Evolutionary conservation across 257 asterid genomes (phyloP), one percentile per base, ranked within the genome.

Genomic region (Forsythia suspensa): DNA sequence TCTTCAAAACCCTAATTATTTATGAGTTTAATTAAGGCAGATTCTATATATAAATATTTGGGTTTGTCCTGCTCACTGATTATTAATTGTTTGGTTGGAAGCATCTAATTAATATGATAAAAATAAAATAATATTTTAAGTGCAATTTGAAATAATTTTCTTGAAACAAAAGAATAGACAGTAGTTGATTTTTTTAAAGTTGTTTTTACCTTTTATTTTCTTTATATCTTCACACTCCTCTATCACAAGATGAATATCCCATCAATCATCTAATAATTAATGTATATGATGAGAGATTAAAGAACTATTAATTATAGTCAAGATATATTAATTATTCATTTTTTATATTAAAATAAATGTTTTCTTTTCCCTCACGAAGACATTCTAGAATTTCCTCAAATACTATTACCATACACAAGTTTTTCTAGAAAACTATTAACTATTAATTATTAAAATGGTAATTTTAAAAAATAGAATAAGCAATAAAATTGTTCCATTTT

Each of bases 11-110:
- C 73, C 71, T 69, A 29, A 51, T 70, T 72, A 29, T 40, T 39
- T 18, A 3, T 71, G 20, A 8, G 18, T 75, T 21, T 71, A 40
- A 67, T 70, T 39, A 73, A 71, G 13, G 52, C 67, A 74, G 78
- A 82, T 76, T 82, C 71, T 52, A 66, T 34, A 76, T 61, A 43
- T 43, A 18, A 59, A 59, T 59, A 52, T 80, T 79, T 82, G 83
- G 77, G 75, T 67, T 36, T 48, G 67, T 39, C 42, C 55, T 73
- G 68, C 36, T 2, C 20, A 43, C 34, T 20, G 29, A 78, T 78
- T 6, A 24, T 10, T 79, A 21, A 65, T 72, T 72, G 21, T 24
- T 72, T 65, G 57, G 73, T 36, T 72, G 78, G 78, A 24, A 63
- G 68, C 78, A 65, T 63, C 37, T 63, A 4, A 44, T 20, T 74